A percentile compares a stretch with the other conserved stretches of the same genome.
phyloP scores from a whole-genome alignment of 75 land plant species.

The Isoetes taiwanensis region DNA sequence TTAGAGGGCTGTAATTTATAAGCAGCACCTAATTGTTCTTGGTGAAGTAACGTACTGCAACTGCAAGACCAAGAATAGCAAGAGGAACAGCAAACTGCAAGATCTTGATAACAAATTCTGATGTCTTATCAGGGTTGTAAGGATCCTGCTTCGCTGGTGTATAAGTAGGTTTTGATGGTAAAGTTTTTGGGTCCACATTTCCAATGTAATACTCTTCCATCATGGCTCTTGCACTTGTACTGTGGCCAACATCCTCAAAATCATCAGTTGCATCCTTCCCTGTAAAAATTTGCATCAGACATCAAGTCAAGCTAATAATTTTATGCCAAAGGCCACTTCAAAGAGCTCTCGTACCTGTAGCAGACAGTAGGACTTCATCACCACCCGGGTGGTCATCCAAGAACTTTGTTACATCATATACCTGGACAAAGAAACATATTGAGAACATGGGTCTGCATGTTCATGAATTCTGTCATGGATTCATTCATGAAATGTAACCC shows the following conservation, averaged over 20 bases:
- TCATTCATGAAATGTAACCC: too few species aligned
- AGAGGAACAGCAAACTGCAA: constrained; percentile 63
- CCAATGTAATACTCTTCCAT: constrained; percentile 54
- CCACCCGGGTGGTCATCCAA: constrained; percentile 88
- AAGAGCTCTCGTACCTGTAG: constrained; percentile 70
- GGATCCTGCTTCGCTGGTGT: constrained; percentile 38
- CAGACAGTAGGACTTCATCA: constrained; percentile 61
- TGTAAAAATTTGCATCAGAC: too few species aligned
- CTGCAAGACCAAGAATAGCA: constrained; percentile 40
- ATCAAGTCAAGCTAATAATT: too few species aligned
- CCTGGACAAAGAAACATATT: too few species aligned
- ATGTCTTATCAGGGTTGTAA: constrained; percentile 41
- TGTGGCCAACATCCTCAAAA: constrained; percentile 75
- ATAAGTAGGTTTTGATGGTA: constrained; percentile 48
- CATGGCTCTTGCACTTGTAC: constrained; percentile 47
- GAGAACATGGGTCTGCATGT: too few species aligned
- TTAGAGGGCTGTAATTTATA: too few species aligned
- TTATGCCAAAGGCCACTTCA: too few species aligned
- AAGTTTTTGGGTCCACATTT: constrained; percentile 37
- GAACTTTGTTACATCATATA: constrained; percentile 60
- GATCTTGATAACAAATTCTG: constrained; percentile 41
- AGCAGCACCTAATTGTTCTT: too few species aligned
- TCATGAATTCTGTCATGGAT: too few species aligned
- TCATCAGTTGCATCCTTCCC: constrained; percentile 77
- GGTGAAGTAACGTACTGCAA: constrained; percentile 38